Conservation (phyloP, 306 rosid species). For the Prunus davidiana region DNA sequence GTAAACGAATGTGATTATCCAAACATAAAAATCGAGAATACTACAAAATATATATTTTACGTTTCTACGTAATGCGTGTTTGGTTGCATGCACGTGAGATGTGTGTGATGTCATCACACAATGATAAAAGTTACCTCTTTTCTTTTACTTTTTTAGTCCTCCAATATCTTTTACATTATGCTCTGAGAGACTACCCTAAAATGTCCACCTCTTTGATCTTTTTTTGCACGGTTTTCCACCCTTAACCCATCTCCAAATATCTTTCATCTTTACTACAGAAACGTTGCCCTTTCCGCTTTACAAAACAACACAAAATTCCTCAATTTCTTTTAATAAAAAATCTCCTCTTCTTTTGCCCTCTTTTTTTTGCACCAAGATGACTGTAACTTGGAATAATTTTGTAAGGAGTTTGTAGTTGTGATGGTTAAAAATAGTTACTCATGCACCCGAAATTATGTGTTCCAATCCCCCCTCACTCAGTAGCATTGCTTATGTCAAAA, state of each 20-base stretch:
- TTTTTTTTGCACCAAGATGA: not conserved
- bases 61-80: constrained; percentile 32
- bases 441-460: no score
- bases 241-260: not conserved
- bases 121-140: constrained; percentile 68
- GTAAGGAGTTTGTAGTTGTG: no score
- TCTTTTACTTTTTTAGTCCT: constrained; percentile 76
- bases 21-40: not conserved
- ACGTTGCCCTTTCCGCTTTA: not conserved
- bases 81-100: constrained; percentile 84
- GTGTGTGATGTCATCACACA: constrained; percentile 56
- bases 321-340: not conserved
- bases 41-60: not conserved
- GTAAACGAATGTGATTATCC: not conserved
- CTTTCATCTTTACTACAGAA: not conserved
- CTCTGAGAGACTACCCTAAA: constrained; percentile 42
- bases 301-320: not conserved
- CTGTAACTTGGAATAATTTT: no score
- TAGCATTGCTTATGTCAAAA: no score
- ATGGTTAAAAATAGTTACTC: no score
- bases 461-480: no score
- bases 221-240: constrained; percentile 35
- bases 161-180: constrained; percentile 74
- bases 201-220: constrained; percentile 40
- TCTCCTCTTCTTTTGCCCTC: no score